phyloP scores from a whole-genome alignment of 2,329 filamentous ascomycete genomes.

The Byssochlamys sp. region DNA sequence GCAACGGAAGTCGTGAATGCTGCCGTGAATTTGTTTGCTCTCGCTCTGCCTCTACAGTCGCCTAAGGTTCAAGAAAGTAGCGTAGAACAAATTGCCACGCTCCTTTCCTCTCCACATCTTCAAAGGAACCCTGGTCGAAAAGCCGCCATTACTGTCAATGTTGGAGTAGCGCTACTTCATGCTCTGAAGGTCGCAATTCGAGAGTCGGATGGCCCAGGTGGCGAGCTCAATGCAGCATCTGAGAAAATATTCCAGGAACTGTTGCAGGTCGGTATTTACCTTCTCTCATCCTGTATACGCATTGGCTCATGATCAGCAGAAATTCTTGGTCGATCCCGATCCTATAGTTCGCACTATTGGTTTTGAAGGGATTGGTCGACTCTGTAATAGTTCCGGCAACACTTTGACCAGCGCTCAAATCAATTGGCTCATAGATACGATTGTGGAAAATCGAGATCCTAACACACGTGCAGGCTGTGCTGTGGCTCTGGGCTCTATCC shows the following conservation, averaged over 20 bases:
- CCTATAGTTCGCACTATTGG: conserved; percentile 77
- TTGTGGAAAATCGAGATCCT: conserved; percentile 86
- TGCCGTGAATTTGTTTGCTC: conserved; percentile 84
- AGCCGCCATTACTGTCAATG: conserved; percentile 82
- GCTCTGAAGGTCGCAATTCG: conserved; percentile 75
- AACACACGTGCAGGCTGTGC: conserved; percentile 89
- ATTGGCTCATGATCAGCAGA: conserved; percentile 31
- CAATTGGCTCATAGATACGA: conserved; percentile 84
- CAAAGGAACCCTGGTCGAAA: conserved; percentile 80
- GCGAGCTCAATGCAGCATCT: conserved; percentile 65
- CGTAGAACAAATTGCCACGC: conserved; percentile 83
- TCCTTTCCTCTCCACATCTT: conserved; percentile 67
- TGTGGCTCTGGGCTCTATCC: conserved; percentile 83
- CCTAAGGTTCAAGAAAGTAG: conserved; percentile 92
- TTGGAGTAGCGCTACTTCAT: conserved; percentile 69
- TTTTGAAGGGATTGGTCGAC: conserved; percentile 71
- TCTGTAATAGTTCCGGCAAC: conserved; percentile 78
- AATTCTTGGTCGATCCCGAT: conserved; percentile 73
- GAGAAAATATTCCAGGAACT: conserved; percentile 62
- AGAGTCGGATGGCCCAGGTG: conserved; percentile 63
- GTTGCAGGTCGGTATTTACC: conserved; percentile 59
- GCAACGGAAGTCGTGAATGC: conserved; percentile 90
- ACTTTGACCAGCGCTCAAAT: conserved; percentile 81
- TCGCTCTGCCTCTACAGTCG: conserved; percentile 78
- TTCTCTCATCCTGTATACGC: not conserved